Conservation (phyloP, 1,284 basidiomycete species). For the Porogramme epimiltina region DNA sequence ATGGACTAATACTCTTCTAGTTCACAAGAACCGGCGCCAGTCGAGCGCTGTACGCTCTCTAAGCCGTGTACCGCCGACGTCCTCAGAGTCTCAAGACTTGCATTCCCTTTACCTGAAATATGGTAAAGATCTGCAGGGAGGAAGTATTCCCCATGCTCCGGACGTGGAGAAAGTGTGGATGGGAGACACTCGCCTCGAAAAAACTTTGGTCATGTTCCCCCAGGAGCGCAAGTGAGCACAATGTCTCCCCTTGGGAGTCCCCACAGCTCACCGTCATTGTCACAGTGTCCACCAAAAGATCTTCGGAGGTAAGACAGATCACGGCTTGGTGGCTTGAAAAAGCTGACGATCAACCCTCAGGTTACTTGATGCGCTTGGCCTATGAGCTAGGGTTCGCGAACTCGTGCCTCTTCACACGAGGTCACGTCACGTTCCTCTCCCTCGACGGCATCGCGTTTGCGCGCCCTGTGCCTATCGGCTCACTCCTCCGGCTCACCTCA, state of each 20-base stretch:
- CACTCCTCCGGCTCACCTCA: slow-evolving; percentile 72
- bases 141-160: neutral
- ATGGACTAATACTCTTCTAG: slow-evolving; percentile 31
- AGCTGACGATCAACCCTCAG: slow-evolving; percentile 22
- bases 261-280: neutral
- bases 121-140: slow-evolving; percentile 36
- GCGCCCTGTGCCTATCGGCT: slow-evolving; percentile 82
- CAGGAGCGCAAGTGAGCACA: slow-evolving; percentile 76
- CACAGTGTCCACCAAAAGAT: slow-evolving; percentile 79
- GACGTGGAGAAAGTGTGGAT: slow-evolving; percentile 60
- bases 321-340: neutral
- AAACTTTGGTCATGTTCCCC: slow-evolving; percentile 82
- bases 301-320: slow-evolving; percentile 56
- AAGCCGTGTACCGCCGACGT: slow-evolving; percentile 71
- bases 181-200: slow-evolving; percentile 65
- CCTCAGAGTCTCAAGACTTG: slow-evolving; percentile 64
- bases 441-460: slow-evolving; percentile 81
- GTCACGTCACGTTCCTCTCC: slow-evolving; percentile 72
- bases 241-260: neutral
- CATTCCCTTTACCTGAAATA: slow-evolving; percentile 69
- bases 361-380: slow-evolving; percentile 64
- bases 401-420: slow-evolving; percentile 69
- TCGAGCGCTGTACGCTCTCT: slow-evolving; percentile 58
- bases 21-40: slow-evolving; percentile 57
- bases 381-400: slow-evolving; percentile 81